Base-by-base conservation (phyloP, 1,284 basidiomycete genomes). In the Cryptococcus sp. region DNA sequence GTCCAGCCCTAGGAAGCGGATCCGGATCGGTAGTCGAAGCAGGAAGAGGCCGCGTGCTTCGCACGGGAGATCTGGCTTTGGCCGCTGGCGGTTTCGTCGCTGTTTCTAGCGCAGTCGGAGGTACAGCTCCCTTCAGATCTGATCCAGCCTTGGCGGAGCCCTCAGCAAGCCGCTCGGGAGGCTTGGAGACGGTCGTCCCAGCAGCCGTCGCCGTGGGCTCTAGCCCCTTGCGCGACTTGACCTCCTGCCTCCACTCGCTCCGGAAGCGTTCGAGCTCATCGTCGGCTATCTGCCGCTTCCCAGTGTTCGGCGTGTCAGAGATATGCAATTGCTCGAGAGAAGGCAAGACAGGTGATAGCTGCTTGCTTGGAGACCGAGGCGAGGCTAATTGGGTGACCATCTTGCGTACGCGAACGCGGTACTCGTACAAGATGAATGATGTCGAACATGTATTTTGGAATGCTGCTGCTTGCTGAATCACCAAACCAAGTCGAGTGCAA, bases 211-310 rank as follows among this genome's bases (percentile, higher is more conserved):
- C 30, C 5, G 7, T 35, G 30, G 30, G 3, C 13, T 35, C 30
- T 35, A 8, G 30, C 8, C 30, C 30, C 30, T 35, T 35, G 30
- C 42, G 42, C n/a, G 60, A 22, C 52, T 58, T 68, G 55, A 89
- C 83, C 73, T 88, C 90, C 47, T 82, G 83, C 60, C 82, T 83
- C 89, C 89, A 93, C 79, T 85, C 83, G 58, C 85, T 82, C 72
- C 89, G 83, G 76, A 93, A 90, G 47, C 77, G 75, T 11, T 81
- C 84, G 57, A 92, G 84, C 63, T 87, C 85, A 6, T 78, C 70
- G 1, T 84, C 83, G 16, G 61, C 60, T 11, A 52, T 40, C 42
- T 45, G 42, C 42, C 42, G 30, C 30, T 35, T 35, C 30, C 30
- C 30, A 35, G 4, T 8, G 7, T 35, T 13, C 30, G 30, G 30